Evolutionary conservation across 192 early-diverging fungal species (phyloP), one percentile per base, ranked within the genome.

Genomic region (Linnemannia zychae): DNA sequence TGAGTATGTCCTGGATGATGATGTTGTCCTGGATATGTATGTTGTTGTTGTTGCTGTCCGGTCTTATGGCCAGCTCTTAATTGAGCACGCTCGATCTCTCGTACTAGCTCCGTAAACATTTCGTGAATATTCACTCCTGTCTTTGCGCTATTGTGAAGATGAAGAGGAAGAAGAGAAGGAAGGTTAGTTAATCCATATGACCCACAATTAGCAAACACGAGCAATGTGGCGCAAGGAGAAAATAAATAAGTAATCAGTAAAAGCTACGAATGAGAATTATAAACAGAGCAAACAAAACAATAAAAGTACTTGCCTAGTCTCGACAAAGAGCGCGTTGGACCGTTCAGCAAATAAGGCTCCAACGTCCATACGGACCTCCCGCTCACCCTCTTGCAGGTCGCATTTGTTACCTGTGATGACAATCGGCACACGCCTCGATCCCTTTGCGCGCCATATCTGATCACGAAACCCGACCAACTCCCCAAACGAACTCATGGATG

Each of bases 321-420:
- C 95, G 28, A 94, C 79, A 81, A 91, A 95, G 44, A 88, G 86
- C 53, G 91, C 92, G 9, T 91, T 90, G 53, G 94, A 93, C 34
- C 47, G 40, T 38, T 88, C 86, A 28, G 93, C 92, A 24, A 94
- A 86, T 31, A 90, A 90, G 28, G 80, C 60, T 0, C 93, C 95
- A 69, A 91, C 92, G 22, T 82, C 78, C 13, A 80, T 91, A 4
- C 83, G 75, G 22, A 94, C 92, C 33, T 91, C 79, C 53, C 97
- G 90, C 72, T 94, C 93, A 7, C 78, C 70, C 49, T 73, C 37
- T 7, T 67, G 73, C 71, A 96, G 84, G 89, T 98, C 97, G 79
- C 93, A 95, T 83, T 98, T 98, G 91, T 98, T 98, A 4, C 93
- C 97, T 7, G 95, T 94, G 7, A 98, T 80, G 5, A 96, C 93